phyloP scores from a whole-genome alignment of 257 asterid genomes.

The Solanum sejunctum region DNA sequence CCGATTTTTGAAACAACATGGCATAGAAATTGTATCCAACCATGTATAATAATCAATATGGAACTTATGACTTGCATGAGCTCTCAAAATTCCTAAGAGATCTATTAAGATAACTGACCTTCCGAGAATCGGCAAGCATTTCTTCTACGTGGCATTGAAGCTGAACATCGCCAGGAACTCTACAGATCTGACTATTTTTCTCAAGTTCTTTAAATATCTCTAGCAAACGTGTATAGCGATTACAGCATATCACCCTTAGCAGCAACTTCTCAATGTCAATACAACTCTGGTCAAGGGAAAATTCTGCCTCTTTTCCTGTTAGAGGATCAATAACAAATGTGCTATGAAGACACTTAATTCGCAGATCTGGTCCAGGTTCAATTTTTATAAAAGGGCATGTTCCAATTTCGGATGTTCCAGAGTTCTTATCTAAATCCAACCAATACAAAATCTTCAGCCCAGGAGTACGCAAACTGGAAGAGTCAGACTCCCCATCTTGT shows the following conservation, averaged over 20 bases:
- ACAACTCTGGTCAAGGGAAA: conserved; percentile 65
- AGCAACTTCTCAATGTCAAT: conserved; percentile 82
- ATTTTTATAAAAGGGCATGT: conserved; percentile 67
- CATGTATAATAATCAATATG: neutral
- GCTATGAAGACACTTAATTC: conserved; percentile 83
- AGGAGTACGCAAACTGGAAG: conserved; percentile 73
- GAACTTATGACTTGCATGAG: neutral
- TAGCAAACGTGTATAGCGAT: conserved; percentile 82
- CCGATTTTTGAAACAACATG: neutral
- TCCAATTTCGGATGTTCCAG: conserved; percentile 52
- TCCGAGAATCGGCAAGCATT: conserved; percentile 21
- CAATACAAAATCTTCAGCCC: conserved; percentile 89
- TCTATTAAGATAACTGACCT: conserved; percentile 31
- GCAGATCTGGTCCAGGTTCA: conserved; percentile 88
- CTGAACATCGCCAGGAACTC: conserved; percentile 68
- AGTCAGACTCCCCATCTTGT: conserved; percentile 82
- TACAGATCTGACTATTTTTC: conserved; percentile 59
- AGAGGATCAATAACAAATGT: conserved; percentile 83
- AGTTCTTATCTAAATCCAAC: conserved; percentile 76
- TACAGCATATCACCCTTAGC: conserved; percentile 80
- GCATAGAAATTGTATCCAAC: neutral
- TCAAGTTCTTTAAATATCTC: conserved; percentile 82
- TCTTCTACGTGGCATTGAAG: conserved; percentile 48
- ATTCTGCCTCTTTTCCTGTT: conserved; percentile 74
- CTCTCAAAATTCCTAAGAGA: neutral